Conservation (phyloP, 2,329 filamentous ascomycete species). For the Atkinsonella hypoxylon region DNA sequence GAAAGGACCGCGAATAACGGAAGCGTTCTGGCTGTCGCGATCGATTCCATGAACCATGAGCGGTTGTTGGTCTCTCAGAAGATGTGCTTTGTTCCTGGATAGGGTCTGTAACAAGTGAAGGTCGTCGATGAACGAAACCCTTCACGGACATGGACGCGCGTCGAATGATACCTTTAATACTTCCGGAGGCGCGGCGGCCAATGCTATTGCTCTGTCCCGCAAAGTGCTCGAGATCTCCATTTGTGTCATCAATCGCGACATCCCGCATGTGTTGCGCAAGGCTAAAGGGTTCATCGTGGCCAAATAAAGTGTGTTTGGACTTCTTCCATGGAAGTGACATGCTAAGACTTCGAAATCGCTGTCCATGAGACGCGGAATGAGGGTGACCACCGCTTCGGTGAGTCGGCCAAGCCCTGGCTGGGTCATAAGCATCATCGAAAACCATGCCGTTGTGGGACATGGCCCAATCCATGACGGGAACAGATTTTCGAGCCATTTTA, state of each 20-base stretch:
- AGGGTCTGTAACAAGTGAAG: conserved; percentile 26
- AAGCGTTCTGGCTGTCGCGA: conserved; percentile 39
- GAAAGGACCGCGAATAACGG: conserved; percentile 34
- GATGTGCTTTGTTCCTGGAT: conserved; percentile 16
- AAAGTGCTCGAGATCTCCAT: conserved; percentile 14
- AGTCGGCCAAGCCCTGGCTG: background rate
- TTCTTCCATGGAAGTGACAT: conserved; percentile 37
- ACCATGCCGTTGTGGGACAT: conserved; percentile 1
- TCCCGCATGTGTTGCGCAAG: conserved; percentile 19
- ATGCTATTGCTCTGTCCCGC: conserved; percentile 14
- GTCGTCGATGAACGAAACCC: conserved; percentile 37
- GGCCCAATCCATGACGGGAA: conserved; percentile 7
- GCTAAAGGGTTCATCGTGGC: conserved; percentile 19
- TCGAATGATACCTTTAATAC: conserved; percentile 39
- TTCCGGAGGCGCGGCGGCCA: conserved; percentile 15
- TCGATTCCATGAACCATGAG: conserved; percentile 38
- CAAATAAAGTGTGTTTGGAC: conserved; percentile 30
- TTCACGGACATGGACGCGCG: conserved; percentile 44
- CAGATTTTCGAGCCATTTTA: conserved; percentile 4
- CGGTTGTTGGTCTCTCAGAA: conserved; percentile 29
- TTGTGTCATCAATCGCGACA: conserved; percentile 20
- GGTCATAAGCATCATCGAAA: conserved; percentile 5
- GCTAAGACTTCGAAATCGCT: conserved; percentile 36
- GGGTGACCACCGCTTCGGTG: background rate
- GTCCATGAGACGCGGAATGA: conserved; percentile 17